Evolutionary conservation across 1,284 basidiomycete genomes (phyloP).

Genomic region (Malassezia sp.): DNA sequence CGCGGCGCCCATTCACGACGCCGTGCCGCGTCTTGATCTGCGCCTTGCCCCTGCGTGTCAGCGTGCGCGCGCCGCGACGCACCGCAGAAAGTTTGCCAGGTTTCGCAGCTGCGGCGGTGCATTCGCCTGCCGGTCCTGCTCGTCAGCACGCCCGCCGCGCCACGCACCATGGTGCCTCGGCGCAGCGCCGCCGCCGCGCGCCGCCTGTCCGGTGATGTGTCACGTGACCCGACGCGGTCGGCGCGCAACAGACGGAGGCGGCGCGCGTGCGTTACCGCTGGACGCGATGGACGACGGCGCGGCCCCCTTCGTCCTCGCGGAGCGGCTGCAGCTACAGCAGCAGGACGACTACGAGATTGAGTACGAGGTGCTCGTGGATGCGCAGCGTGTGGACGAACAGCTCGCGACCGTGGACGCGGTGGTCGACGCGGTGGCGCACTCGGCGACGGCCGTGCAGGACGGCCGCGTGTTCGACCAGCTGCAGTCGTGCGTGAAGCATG

Average conservation of each 20-base stretch:
- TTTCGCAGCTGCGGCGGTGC: conserved; percentile 30
- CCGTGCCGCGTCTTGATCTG: conserved; percentile 82
- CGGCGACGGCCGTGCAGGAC: conserved; percentile 23
- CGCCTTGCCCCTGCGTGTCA: conserved; percentile 47
- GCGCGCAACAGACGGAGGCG: too few species aligned
- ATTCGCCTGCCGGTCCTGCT: conserved; percentile 37
- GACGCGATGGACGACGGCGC: conserved; percentile 2
- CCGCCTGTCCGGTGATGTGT: background rate
- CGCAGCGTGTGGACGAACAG: conserved; percentile 22
- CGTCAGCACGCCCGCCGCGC: background rate
- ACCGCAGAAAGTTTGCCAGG: conserved; percentile 39
- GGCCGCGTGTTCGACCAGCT: conserved; percentile 25
- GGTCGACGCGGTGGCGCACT: conserved; percentile 30
- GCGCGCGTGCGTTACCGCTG: too few species aligned
- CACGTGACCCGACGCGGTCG: too few species aligned
- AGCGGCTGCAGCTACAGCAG: conserved; percentile 31
- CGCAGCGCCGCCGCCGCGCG: too few species aligned
- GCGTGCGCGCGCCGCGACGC: background rate
- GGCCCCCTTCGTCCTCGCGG: conserved; percentile 29
- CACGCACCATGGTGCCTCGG: conserved; percentile 11
- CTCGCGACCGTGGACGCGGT: conserved; percentile 23
- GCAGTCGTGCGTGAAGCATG: conserved; percentile 37
- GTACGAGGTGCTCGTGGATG: conserved; percentile 29
- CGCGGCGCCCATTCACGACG: conserved; percentile 80
- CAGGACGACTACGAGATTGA: conserved; percentile 37